A percentile compares a stretch with the other conserved stretches of the same genome.
Conservation (phyloP, 2,329 filamentous ascomycete genomes). For the Pseudogymnoascus sp. region DNA sequence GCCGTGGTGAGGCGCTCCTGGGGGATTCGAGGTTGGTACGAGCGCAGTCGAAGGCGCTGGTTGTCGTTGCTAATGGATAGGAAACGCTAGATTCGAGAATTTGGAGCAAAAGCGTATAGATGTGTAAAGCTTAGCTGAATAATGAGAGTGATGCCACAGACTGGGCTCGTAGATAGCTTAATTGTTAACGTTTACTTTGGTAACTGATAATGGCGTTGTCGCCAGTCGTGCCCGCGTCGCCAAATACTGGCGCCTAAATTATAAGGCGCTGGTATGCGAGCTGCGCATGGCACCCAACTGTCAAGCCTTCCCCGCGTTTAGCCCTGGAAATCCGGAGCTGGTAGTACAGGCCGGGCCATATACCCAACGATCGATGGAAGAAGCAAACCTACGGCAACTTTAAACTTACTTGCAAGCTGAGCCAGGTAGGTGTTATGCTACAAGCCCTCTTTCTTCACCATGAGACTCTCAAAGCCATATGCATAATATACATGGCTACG, state of each 20-base stretch:
- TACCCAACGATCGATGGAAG: neutral
- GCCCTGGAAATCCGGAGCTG: neutral
- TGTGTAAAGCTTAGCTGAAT: neutral
- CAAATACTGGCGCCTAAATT: neutral
- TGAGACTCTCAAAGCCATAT: neutral
- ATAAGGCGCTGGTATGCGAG: neutral
- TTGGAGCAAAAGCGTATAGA: neutral
- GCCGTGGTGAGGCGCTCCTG: neutral
- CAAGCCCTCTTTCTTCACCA: neutral
- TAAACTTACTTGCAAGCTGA: neutral
- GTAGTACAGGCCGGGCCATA: neutral
- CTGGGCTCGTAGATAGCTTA: constrained; percentile 1
- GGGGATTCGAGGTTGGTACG: neutral
- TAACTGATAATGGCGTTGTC: constrained; percentile 8
- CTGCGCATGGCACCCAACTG: neutral
- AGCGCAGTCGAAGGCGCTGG: neutral
- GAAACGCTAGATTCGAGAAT: neutral
- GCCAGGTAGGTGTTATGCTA: neutral
- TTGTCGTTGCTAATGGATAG: neutral
- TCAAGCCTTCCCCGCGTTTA: neutral
- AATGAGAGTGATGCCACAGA: neutral
- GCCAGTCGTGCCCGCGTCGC: constrained; percentile 6
- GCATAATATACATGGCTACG: neutral
- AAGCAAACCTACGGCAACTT: neutral
- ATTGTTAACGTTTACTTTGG: constrained; percentile 8